These are phyloP conservation scores for Prunus campanulata DNA, from an alignment of 306 rosid genomes.

Conservation along the genomic window DNA sequence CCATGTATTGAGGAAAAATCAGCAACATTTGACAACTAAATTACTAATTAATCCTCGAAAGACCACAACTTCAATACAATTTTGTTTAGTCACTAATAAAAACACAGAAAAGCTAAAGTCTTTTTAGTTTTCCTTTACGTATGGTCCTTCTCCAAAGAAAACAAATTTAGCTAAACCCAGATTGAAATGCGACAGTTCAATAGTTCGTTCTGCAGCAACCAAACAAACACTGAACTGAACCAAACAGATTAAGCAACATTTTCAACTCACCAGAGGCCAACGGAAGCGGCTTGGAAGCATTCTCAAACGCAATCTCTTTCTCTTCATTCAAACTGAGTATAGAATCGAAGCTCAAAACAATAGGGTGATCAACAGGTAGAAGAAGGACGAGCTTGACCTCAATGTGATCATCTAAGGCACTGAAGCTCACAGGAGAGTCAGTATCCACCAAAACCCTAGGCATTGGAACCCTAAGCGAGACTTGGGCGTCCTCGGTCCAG, in stretches of 20 bases:
- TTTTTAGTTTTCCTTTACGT: neutral
- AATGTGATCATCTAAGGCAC: conserved; percentile 61
- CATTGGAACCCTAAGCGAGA: conserved; percentile 63
- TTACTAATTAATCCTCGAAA: neutral
- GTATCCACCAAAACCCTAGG: conserved; percentile 66
- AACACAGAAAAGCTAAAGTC: neutral
- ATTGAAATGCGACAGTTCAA: neutral
- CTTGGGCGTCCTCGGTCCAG: conserved; percentile 31
- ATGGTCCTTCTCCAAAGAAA: neutral
- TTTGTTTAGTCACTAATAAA: neutral
- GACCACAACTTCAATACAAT: neutral
- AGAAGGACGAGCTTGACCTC: conserved; percentile 77
- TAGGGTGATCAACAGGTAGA: conserved; percentile 77
- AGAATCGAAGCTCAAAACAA: conserved; percentile 42
- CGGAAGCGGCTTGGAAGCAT: conserved; percentile 37
- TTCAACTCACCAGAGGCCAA: conserved; percentile 54
- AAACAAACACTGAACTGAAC: neutral
- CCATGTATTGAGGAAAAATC: neutral
- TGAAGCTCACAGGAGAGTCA: conserved; percentile 52
- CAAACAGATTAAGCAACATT: neutral
- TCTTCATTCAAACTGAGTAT: conserved; percentile 33
- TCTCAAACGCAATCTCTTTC: conserved; percentile 8
- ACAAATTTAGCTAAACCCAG: neutral
- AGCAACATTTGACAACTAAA: neutral
- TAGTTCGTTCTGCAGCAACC: neutral